Evolutionary conservation across 2,329 filamentous ascomycete species (phyloP), one percentile per base, ranked within the genome.

Genomic region (Pseudogymnoascus sp.): DNA sequence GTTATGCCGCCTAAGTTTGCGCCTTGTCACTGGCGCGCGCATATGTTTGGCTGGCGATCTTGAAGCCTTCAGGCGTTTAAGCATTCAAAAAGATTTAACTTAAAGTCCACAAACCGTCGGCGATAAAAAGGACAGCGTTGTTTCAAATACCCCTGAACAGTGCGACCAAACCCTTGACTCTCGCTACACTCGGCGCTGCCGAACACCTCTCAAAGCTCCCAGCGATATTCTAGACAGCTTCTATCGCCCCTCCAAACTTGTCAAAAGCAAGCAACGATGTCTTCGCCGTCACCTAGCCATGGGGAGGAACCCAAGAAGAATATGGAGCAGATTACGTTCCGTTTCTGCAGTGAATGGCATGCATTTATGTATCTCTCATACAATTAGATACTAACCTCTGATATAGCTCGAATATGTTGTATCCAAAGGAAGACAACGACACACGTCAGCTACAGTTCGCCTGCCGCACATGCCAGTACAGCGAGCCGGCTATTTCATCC

Each of bases 341-440:
- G 91, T 73, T 99, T 99, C 83, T 99, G 95, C 81, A 92, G 91
- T 71, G 95, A 99, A 82, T 99, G 95, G 87, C 88, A 76, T 71
- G 78, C 69, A 61, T 40, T 42, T 40, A 38, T 29, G 33, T 38
- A 26, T 19, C 37, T 16, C 26, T 38, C 14, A 61, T 29, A 19
- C 33, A 26, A 26, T 24, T 26, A 16, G 11, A 29, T 61, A 53
- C 72, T 71, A 64, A 72, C 65, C 40, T 37, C 26, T 47, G 42
- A 42, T 24, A 50, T 70, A 90, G 87, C 80, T 96, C 93, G 71
- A 99, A 99, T 82, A 90, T 99, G 84, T 82, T 99, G 63, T 97
- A 97, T 74, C 95, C 95, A 61, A 95, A 96, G 78, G 96, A 99
- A 81, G 92, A 99, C 77, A 86, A 88, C 67, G 82, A 87, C 66